Percentiles rank a stretch among this genome's conserved stretches.
Evolutionary conservation across 2,329 filamentous ascomycete genomes (phyloP).

Genomic region (Sporothrix luriei): DNA sequence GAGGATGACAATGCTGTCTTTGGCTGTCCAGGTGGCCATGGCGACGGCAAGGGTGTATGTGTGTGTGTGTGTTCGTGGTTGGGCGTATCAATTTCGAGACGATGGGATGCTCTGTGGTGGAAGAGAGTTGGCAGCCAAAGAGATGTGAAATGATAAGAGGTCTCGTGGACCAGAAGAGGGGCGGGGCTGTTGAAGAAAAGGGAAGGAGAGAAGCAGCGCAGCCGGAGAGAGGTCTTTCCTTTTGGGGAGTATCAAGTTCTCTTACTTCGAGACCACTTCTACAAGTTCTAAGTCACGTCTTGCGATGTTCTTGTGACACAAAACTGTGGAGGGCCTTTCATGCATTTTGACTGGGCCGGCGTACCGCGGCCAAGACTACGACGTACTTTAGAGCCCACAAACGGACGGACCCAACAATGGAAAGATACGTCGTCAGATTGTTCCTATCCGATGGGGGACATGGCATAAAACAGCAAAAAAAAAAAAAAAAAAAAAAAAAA

Average conservation of each 20-base stretch:
- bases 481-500: background rate
- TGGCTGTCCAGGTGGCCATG: constrained; percentile 23
- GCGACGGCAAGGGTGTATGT: background rate
- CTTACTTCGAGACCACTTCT: background rate
- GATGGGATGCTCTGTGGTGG: background rate
- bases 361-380: background rate
- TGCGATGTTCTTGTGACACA: constrained; percentile 8
- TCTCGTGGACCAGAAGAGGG: background rate
- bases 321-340: background rate
- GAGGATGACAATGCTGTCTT: constrained; percentile 32
- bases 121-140: background rate
- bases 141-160: background rate
- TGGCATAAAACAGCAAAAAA: background rate
- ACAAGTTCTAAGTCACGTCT: background rate
- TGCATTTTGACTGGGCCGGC: background rate
- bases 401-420: background rate
- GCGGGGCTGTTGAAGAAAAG: background rate
- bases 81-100: background rate
- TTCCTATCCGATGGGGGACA: background rate
- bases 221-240: background rate
- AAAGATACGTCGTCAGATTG: background rate
- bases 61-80: background rate
- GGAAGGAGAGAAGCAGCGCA: background rate
- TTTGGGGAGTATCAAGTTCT: background rate
- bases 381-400: background rate